Percentiles rank a stretch among this genome's conserved stretches.
Conservation (phyloP, 2,329 filamentous ascomycete genomes). For the Cladobotryum protrusum region DNA sequence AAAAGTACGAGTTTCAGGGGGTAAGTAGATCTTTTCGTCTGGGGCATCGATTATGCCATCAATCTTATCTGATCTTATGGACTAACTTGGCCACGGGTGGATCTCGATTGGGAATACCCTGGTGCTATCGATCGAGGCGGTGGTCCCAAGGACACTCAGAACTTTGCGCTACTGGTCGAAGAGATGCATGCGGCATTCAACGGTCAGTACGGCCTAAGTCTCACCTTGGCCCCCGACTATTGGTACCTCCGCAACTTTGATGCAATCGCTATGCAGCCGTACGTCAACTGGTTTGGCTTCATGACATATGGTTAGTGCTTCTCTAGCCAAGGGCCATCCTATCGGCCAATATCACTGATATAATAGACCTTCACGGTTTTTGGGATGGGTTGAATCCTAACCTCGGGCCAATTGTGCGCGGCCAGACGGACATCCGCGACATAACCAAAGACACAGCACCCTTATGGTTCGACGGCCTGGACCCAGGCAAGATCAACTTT, state of each 20-base stretch:
- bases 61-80: neutral
- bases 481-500: constrained; percentile 37
- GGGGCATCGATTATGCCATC: neutral
- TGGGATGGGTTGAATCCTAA: constrained; percentile 30
- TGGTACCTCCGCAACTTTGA: constrained; percentile 35
- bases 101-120: constrained; percentile 44
- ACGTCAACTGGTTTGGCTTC: constrained; percentile 3
- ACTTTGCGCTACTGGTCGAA: constrained; percentile 28
- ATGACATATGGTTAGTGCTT: neutral
- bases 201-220: constrained; percentile 31
- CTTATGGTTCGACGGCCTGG: constrained; percentile 35
- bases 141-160: constrained; percentile 26
- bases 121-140: constrained; percentile 31
- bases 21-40: constrained; percentile 1
- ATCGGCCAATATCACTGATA: neutral
- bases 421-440: constrained; percentile 37
- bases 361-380: constrained; percentile 34
- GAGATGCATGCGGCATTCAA: constrained; percentile 28
- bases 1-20: constrained; percentile 20
- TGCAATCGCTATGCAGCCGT: constrained; percentile 15
- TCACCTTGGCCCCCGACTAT: constrained; percentile 31
- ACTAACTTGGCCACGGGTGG: constrained; percentile 12
- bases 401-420: constrained; percentile 25
- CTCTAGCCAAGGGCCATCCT: too few species aligned
- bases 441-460: constrained; percentile 31